Evolutionary conservation across 495 filamentous ascomycete genomes (phyloP), one percentile per base, ranked within the genome.

Genomic region (Xylaria castorea): DNA sequence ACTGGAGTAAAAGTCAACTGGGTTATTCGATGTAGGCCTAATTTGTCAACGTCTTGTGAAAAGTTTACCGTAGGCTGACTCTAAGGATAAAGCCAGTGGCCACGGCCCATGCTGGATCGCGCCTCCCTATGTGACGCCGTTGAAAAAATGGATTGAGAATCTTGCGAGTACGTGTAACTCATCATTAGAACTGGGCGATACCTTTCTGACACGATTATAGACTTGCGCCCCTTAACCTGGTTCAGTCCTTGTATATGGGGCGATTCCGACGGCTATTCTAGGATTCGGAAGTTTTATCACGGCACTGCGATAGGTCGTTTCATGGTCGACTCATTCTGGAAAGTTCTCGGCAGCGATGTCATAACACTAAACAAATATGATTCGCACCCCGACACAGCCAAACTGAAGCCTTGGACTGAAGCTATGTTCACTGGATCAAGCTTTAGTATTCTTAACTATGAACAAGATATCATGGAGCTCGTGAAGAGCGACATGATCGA

Each of bases 71-170:
- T 64, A n/a, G 30, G 55, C 74, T 78, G 50, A 70, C 60, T 44
- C n/a, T 66, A 42, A 68, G 12, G 50, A 66, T 40, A 51, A 68
- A 80, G 86, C 89, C 36, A 90, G 88, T 6, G 93, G 93, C 7
- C 89, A 90, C 76, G 93, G 92, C 0, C 90, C 91, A 0, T 80
- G 76, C 48, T 93, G 89, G 86, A 93, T 94, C 87, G 83, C 86
- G 14, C 89, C 89, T 1, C 78, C 89, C 8, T 77, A 75, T 40
- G 79, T 80, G 60, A 80, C 79, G 50, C 79, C 79, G 32, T 71
- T 80, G 12, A 79, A 79, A 73, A 78, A 79, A 71, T 85, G 84
- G 83, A 76, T 86, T 7, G 84, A 86, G 71, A 84, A 92, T 72
- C 87, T 96, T 27, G 87, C 92, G 32, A 87, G 84, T 85, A 76